Evolutionary conservation across 139 green algal genomes (phyloP).

Genomic region (Diplosphaera chodatii): DNA sequence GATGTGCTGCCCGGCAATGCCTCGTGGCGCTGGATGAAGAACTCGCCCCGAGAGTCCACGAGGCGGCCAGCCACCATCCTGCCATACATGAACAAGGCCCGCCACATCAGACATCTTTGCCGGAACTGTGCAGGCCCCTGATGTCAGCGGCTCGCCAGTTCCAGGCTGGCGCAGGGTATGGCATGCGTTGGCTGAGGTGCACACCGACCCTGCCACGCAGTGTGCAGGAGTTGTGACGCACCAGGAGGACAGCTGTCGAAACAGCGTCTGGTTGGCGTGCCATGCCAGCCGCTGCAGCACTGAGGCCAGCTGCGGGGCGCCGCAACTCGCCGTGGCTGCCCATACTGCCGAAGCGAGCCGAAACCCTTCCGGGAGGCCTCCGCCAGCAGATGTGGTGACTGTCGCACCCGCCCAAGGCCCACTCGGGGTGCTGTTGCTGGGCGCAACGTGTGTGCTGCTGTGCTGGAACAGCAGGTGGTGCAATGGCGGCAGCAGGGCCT

Average conservation of each 20-base stretch:
- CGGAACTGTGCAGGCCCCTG: too few species aligned
- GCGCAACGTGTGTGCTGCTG: too few species aligned
- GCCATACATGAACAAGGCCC: conserved; percentile 1
- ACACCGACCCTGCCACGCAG: too few species aligned
- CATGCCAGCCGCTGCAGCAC: conserved; percentile 68
- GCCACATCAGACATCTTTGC: too few species aligned
- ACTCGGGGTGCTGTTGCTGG: too few species aligned
- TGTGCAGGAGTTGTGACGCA: too few species aligned
- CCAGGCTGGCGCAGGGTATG: too few species aligned
- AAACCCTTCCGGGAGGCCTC: too few species aligned
- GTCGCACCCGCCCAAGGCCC: conserved; percentile 17
- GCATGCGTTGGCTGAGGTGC: too few species aligned
- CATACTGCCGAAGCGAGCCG: not conserved
- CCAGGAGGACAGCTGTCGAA: conserved; percentile 79
- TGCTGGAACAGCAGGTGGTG: conserved; percentile 47
- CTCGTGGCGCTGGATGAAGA: conserved; percentile 79
- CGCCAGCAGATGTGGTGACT: conserved; percentile 22
- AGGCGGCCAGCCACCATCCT: conserved; percentile 83
- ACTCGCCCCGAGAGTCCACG: conserved; percentile 61
- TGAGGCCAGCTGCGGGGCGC: conserved; percentile 65
- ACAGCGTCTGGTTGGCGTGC: conserved; percentile 82
- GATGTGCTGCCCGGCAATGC: too few species aligned
- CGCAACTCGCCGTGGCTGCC: conserved; percentile 26
- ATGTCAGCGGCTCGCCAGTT: too few species aligned
- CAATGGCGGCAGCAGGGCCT: conserved; percentile 63